Base-by-base conservation (phyloP, 495 filamentous ascomycete species). In the Cairneyella variabilis region DNA sequence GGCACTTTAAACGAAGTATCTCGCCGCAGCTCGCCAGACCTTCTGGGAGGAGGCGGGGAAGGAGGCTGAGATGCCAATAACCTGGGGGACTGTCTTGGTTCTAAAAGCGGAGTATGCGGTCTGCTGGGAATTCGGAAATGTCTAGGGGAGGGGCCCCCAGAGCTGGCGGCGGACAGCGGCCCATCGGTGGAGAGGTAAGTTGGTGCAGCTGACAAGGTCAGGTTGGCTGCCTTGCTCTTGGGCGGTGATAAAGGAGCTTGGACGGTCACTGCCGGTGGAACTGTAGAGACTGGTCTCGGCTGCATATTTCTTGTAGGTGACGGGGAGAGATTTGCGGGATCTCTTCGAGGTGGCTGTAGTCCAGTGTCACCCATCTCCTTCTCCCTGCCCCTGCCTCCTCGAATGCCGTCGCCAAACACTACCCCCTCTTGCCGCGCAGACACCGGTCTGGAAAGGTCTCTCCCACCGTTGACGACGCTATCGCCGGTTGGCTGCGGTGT, bases 221-320 rank as follows among this genome's bases (percentile, higher is more conserved):
- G 50, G 21, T 73, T 69, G 11, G 65, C 44, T 5, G 61, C 58
- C 40, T 62, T 66, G 14, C 55, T 41, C 57, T 76, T 86, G 10
- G 85, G 83, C 18, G 89, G 89, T 47, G 90, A 91, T 26, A 76
- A 77, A 0, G 89, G 89, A 9, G 89, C 85, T 38, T 91, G 81
- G 16, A 95, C 71, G 0, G 79, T 81, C 47, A 95, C 76, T 1
- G 83, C 78, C 9, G 90, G 89, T 34, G 62, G 55, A 11, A 55
- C 23, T n/a, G 58, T 42, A 28, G 48, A 45, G 14, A 53, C 22
- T 10, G 55, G 54, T 46, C 41, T 44, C 14, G 28, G 26, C 8
- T 48, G 59, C 21, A 49, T 5, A 26, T 10, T 48, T 27, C 59
- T 28, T 14, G 51, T 61, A 22, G 59, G 62, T 71, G 54, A 78